Evolutionary conservation across 441 rosid genomes (phyloP).

Genomic region (Pelargonium australe): DNA sequence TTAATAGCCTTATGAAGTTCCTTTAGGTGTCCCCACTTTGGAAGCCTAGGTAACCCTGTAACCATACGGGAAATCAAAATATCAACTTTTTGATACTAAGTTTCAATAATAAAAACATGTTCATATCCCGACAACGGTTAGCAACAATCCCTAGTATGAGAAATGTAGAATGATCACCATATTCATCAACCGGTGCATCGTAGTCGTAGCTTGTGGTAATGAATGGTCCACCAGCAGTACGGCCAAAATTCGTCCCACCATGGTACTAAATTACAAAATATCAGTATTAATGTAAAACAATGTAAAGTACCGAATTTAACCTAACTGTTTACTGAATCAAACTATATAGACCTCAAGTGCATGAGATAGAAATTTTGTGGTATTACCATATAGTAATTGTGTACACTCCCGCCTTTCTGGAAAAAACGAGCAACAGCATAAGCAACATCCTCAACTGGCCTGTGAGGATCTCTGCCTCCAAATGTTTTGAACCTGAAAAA

Average conservation of each 20-base stretch:
- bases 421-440: conserved; percentile 88
- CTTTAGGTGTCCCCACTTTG: conserved; percentile 95
- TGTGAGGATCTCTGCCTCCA: conserved; percentile 85
- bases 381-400: conserved; percentile 86
- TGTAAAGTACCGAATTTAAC: background rate
- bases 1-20: conserved; percentile 79
- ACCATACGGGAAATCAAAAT: conserved; percentile 18
- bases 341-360: background rate
- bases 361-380: conserved; percentile 18
- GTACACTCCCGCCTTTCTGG: conserved; percentile 81
- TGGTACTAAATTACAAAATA: conserved; percentile 53
- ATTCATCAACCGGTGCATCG: conserved; percentile 96
- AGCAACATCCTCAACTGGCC: conserved; percentile 87
- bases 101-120: background rate
- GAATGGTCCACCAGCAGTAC: conserved; percentile 93
- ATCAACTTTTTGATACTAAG: background rate
- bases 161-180: conserved; percentile 46
- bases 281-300: background rate
- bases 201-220: conserved; percentile 96
- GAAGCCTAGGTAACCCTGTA: conserved; percentile 78
- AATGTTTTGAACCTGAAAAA: conserved; percentile 76
- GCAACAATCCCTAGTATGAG: conserved; percentile 1
- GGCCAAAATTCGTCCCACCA: conserved; percentile 95
- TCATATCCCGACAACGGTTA: background rate
- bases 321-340: background rate